Conservation (phyloP, 106 monocot species). For the Dendrobium huoshanense region DNA sequence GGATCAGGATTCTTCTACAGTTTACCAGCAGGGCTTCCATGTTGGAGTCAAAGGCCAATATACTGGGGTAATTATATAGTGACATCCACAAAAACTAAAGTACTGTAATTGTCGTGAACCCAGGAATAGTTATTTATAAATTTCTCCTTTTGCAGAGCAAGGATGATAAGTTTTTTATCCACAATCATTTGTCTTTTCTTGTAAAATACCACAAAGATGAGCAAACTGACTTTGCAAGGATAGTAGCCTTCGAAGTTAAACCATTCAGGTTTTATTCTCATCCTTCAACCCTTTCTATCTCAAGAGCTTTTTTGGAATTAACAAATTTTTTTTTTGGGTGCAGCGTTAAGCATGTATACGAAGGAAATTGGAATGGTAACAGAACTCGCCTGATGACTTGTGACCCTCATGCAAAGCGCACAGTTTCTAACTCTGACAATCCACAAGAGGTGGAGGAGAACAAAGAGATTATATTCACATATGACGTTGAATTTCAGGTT, state of each 20-base stretch:
- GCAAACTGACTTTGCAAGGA: conserved; percentile 62
- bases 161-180: conserved; percentile 72
- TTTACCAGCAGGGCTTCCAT: conserved; percentile 79
- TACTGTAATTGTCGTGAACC: not conserved
- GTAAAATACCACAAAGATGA: conserved; percentile 92
- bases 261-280: conserved; percentile 59
- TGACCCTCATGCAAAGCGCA: conserved; percentile 75
- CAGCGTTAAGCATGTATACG: conserved; percentile 87
- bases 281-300: not conserved
- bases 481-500: conserved; percentile 86
- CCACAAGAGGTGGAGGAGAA: conserved; percentile 83
- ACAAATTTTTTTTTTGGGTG: not conserved
- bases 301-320: not conserved
- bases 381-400: conserved; percentile 76
- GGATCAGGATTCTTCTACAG: conserved; percentile 44
- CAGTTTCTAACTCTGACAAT: conserved; percentile 60
- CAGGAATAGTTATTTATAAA: not conserved
- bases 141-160: conserved; percentile 49
- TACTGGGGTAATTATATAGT: conserved; percentile 43
- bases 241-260: conserved; percentile 94
- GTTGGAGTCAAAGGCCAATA: conserved; percentile 74
- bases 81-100: not conserved
- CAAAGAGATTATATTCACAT: conserved; percentile 91
- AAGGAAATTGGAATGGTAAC: conserved; percentile 71
- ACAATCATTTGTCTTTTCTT: conserved; percentile 88